phyloP scores from a whole-genome alignment of 1,284 basidiomycete genomes.

The Erythrobasidium hasegawianum region DNA sequence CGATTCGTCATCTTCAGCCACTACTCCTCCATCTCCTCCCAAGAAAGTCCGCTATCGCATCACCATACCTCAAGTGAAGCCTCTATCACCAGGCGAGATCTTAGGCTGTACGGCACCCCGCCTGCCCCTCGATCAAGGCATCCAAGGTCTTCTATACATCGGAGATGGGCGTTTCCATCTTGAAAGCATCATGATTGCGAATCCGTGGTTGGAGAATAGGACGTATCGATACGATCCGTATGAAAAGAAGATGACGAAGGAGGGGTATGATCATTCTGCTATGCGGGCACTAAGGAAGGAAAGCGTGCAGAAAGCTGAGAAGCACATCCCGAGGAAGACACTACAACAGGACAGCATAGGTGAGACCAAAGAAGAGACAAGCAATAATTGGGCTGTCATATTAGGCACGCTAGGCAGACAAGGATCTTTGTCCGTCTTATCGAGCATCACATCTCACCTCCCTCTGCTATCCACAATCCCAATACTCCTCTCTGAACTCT shows the following conservation, averaged over 20 bases:
- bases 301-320: conserved; percentile 69
- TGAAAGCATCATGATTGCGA: conserved; percentile 98
- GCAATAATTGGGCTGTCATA: conserved; percentile 74
- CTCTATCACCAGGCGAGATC: conserved; percentile 93
- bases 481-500: conserved; percentile 91
- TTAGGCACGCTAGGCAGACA: conserved; percentile 93
- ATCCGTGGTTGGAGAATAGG: conserved; percentile 72
- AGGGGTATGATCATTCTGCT: conserved; percentile 82
- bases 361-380: no score
- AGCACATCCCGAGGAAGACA: conserved; percentile 55
- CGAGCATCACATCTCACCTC: conserved; percentile 52
- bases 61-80: conserved; percentile 82
- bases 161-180: conserved; percentile 98
- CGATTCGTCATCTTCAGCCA: neutral
- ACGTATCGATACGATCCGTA: conserved; percentile 99
- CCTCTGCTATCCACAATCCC: conserved; percentile 57
- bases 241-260: conserved; percentile 91
- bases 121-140: conserved; percentile 61
- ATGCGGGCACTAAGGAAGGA: conserved; percentile 75
- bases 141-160: conserved; percentile 81
- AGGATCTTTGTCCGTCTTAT: conserved; percentile 82
- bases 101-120: conserved; percentile 93
- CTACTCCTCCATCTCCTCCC: neutral
- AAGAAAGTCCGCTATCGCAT: conserved; percentile 61
- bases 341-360: conserved; percentile 32